Evolutionary conservation across 352 stramenopile genomes (phyloP).

Genomic region (Globisporangium cylindrosporum): DNA sequence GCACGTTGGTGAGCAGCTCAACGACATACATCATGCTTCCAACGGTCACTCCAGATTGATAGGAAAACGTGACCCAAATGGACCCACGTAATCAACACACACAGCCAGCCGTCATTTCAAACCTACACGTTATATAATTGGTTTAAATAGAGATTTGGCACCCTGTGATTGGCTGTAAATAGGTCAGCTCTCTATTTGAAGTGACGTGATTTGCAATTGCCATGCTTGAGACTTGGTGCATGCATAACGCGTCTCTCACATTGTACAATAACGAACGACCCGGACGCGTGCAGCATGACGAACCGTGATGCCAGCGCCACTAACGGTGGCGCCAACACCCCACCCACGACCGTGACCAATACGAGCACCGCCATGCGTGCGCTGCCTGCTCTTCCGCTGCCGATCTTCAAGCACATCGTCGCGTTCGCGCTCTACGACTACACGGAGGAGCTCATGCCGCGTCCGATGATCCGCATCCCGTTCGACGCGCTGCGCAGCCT

Average conservation of each 20-base stretch:
- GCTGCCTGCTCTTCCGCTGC: slow-evolving; percentile 23
- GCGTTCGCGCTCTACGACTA: slow-evolving; percentile 26
- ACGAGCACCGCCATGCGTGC: background rate
- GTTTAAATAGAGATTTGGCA: background rate
- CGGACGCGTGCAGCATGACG: background rate
- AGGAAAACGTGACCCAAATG: background rate
- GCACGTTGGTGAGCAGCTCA: too few relatives aligned
- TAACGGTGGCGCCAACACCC: background rate
- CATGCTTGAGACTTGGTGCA: background rate
- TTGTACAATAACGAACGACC: too few relatives aligned
- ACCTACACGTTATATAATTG: background rate
- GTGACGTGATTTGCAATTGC: background rate
- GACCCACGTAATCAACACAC: too few relatives aligned
- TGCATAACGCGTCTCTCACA: too few relatives aligned
- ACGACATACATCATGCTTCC: too few relatives aligned
- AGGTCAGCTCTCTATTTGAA: background rate
- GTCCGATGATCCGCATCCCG: slow-evolving; percentile 1
- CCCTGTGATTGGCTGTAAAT: background rate
- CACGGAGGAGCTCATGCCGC: slow-evolving; percentile 18
- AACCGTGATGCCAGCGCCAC: background rate
- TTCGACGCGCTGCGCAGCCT: slow-evolving; percentile 19
- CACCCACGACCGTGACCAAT: background rate
- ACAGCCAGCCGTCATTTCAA: too few relatives aligned
- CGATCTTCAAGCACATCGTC: slow-evolving; percentile 32
- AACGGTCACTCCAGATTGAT: background rate